Evolutionary conservation across 768 basidiomycete species (phyloP).

Genomic region (Termitomyces sp.): DNA sequence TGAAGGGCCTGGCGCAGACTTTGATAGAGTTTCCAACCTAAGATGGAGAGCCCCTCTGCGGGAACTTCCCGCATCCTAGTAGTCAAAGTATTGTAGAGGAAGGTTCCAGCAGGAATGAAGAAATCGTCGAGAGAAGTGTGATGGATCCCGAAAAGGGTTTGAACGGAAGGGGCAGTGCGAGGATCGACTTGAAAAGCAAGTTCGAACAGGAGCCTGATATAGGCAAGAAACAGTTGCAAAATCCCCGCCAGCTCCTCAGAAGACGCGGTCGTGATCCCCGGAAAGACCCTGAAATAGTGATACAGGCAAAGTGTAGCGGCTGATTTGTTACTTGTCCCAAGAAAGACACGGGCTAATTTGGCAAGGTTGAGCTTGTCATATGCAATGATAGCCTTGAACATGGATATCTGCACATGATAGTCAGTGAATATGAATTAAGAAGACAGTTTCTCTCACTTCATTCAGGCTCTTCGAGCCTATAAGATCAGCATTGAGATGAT

Average conservation of each 20-base stretch:
- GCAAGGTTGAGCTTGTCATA: conserved; percentile 23
- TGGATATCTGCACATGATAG: conserved; percentile 7
- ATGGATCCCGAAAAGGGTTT: conserved; percentile 32
- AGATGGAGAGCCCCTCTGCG: conserved; percentile 4
- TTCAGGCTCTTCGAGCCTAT: conserved; percentile 2
- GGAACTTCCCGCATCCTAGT: background rate
- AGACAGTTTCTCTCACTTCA: background rate
- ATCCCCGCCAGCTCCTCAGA: conserved; percentile 23
- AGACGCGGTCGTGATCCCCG: conserved; percentile 19
- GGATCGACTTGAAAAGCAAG: conserved; percentile 25
- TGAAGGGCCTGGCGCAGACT: conserved; percentile 23
- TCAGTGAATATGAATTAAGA: background rate
- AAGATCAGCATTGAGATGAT: conserved; percentile 10
- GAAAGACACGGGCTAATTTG: conserved; percentile 29
- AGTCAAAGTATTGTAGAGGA: conserved; percentile 14
- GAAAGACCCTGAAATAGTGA: conserved; percentile 30
- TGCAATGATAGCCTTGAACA: conserved; percentile 17
- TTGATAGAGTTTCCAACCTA: conserved; percentile 17
- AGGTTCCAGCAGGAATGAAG: conserved; percentile 22
- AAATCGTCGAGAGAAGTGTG: conserved; percentile 24
- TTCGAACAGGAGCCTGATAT: conserved; percentile 28
- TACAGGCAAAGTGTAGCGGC: conserved; percentile 43
- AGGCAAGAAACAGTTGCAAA: conserved; percentile 32
- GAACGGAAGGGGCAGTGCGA: conserved; percentile 14
- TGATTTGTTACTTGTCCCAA: conserved; percentile 18